Evolutionary conservation across 306 rosid species (phyloP), one percentile per base, ranked within the genome.

Genomic region (Ochetophila trinervis): DNA sequence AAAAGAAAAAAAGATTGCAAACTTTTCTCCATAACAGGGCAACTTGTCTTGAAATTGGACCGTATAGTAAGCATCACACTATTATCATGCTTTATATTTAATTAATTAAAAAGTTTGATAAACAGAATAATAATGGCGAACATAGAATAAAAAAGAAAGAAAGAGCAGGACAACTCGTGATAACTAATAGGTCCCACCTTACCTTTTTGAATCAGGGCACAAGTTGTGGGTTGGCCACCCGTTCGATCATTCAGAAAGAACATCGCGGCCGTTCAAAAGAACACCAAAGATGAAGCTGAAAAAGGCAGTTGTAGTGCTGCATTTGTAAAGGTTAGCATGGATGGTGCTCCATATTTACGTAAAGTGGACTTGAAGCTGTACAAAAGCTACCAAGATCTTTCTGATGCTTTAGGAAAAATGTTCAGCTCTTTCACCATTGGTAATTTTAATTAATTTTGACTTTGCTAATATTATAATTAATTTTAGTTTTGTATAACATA

Each of bases 161-260:
- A 18, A 5, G 19, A 5, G 2, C 17, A 16, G 5, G 8, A 16
- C 3, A 14, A 44, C 4, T 14, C 6, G 18, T 50, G 21, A 50
- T 50, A 19, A 16, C 16, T 50, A 50, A 17, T 50, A 4, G 40
- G 5, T 4, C 2, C 16, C 30, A 53, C 32, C 16, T 6, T 10
- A 8, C 8, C 15, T 17, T 22, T 61, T 54, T 74, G 62, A 50
- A 60, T 76, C 71, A 91, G 97, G 74, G 81, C 96, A 64, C 97
- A 88, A 71, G 97, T 86, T 5, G 97, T 91, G 67, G 97, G 97
- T 12, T 91, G 97, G 97, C 97, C 97, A 58, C 97, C 97, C 0
- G 96, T 91, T 8, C 59, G 97, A 71, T 88, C 97, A 0, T 86
- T 69, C 65, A 77, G 97, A 32, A 91, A 83, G 82, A 88, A 88